Evolutionary conservation across 306 rosid species (phyloP).

Genomic region (Hylodesmum podocarpum): DNA sequence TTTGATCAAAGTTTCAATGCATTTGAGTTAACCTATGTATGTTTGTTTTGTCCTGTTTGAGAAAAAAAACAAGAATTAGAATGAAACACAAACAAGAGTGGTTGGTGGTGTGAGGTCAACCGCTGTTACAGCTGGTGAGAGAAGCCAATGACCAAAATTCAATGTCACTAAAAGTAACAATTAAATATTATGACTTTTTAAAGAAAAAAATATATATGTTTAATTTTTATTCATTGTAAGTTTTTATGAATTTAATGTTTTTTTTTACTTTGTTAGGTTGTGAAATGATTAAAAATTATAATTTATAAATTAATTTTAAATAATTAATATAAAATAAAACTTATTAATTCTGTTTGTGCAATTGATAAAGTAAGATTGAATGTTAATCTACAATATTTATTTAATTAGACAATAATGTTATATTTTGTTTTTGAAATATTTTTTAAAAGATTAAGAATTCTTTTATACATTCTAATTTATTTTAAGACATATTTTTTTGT

Average conservation of each 20-base stretch:
- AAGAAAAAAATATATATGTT: background rate
- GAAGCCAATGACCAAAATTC: constrained; percentile 6
- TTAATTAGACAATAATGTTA: no score
- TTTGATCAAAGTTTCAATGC: constrained; percentile 3
- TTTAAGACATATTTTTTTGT: no score
- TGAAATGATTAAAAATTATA: background rate
- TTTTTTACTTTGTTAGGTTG: no score
- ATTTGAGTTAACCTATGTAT: background rate
- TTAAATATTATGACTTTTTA: background rate
- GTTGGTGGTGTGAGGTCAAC: constrained; percentile 40
- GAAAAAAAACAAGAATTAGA: background rate
- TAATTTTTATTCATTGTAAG: background rate
- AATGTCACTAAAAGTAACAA: constrained; percentile 1
- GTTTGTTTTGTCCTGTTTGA: constrained; percentile 26
- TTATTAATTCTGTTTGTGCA: no score
- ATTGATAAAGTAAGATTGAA: no score
- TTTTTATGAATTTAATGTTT: no score
- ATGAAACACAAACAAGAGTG: constrained; percentile 10
- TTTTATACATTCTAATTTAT: no score
- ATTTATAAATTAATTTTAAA: no score
- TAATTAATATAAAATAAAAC: no score
- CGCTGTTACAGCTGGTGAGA: constrained; percentile 29
- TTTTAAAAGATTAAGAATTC: no score
- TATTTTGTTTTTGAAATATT: no score
- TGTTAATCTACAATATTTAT: no score